Conservation (phyloP, 1,284 basidiomycete species). For the Ustilago xerochloae region DNA sequence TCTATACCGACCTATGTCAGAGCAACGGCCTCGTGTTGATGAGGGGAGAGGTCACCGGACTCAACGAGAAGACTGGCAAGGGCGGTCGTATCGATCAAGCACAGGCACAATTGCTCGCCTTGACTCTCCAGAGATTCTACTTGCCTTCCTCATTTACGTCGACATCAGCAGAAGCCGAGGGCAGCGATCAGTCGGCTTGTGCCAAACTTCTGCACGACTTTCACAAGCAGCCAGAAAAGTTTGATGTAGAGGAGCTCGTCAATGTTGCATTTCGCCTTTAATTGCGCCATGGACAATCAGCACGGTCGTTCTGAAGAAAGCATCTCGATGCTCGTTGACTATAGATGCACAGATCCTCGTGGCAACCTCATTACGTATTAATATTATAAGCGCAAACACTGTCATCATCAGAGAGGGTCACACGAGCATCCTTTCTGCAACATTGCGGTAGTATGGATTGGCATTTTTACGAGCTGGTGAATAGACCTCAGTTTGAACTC, state of each 20-base stretch:
- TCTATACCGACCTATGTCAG: slow-evolving; percentile 86
- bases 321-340: no score
- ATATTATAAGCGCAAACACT: no score
- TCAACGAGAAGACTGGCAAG: slow-evolving; percentile 69
- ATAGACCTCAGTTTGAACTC: no score
- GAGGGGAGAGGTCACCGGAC: slow-evolving; percentile 88
- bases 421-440: no score
- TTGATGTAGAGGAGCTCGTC: slow-evolving; percentile 58
- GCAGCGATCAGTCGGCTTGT: slow-evolving; percentile 32
- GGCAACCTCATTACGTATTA: no score
- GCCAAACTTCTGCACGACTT: slow-evolving; percentile 56
- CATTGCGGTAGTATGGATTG: no score
- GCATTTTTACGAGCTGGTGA: no score
- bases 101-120: slow-evolving; percentile 60
- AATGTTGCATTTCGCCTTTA: slow-evolving; percentile 47
- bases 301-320: no score
- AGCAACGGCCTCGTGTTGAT: slow-evolving; percentile 87
- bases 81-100: slow-evolving; percentile 69
- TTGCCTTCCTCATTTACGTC: slow-evolving; percentile 32
- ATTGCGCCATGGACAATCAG: no score
- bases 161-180: background rate
- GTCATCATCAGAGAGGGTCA: no score
- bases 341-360: no score
- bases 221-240: slow-evolving; percentile 53
- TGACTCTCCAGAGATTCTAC: slow-evolving; percentile 65